These are phyloP conservation scores for Diatrype stigma DNA, from an alignment of 2,329 filamentous ascomycete species.

Conservation along the genomic window DNA sequence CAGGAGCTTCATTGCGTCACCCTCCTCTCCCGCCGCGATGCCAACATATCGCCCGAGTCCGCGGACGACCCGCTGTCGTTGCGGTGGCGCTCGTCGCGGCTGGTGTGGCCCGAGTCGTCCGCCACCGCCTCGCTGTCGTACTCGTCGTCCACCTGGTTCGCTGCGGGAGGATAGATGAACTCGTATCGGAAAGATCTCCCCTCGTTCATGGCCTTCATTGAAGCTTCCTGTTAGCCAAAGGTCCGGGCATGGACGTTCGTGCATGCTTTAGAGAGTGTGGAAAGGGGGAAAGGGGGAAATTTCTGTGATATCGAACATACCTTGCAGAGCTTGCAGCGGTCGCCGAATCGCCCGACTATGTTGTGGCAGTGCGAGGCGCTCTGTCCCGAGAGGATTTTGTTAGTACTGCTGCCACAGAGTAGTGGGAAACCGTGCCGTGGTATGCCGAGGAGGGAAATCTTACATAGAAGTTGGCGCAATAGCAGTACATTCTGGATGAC, in stretches of 20 bases:
- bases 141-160: slow-evolving; percentile 4
- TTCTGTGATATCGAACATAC: slow-evolving; percentile 16
- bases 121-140: slow-evolving; percentile 8
- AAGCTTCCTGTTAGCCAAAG: background rate
- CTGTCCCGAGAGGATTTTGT: slow-evolving; percentile 10
- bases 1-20: background rate
- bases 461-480: slow-evolving; percentile 28
- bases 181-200: slow-evolving; percentile 16
- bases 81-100: background rate
- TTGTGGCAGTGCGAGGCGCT: slow-evolving; percentile 24
- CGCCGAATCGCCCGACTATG: slow-evolving; percentile 24
- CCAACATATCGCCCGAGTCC: background rate
- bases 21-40: background rate
- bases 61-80: background rate
- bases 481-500: slow-evolving; percentile 18
- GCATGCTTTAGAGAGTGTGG: background rate
- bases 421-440: too few relatives aligned
- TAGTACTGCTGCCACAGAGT: slow-evolving; percentile 1
- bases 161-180: slow-evolving; percentile 6
- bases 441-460: slow-evolving; percentile 1
- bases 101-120: background rate
- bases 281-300: too few relatives aligned
- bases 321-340: slow-evolving; percentile 22
- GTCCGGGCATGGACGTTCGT: background rate
- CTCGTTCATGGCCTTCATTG: slow-evolving; percentile 21